Evolutionary conservation across 225 moss, liverwort and hornwort genomes (phyloP), one percentile per base, ranked within the genome.

Genomic region (Takakia lepidozioides): DNA sequence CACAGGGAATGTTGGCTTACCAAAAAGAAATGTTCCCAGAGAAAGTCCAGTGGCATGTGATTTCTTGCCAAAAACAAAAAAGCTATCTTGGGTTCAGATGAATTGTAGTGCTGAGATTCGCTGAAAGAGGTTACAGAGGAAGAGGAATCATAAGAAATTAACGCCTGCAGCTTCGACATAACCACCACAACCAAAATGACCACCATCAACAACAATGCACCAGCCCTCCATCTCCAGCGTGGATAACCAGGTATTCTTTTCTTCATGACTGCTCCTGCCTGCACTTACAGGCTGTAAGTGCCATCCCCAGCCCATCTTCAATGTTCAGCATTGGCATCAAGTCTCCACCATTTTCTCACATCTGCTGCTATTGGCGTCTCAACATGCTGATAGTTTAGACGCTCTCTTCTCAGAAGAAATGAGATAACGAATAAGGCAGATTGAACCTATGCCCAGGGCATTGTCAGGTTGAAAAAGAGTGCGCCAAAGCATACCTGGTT

Each of bases 1-100:
- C 25, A 10, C n/a, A 8, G 29, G 8, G 3, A 13, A 27, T 11
- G 4, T 48, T 34, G 11, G 32, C 26, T 36, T 52, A 92, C 92
- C 58, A 73, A 55, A 46, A 93, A 93, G 58, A 93, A 93, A 67
- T 86, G 80, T 9, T 69, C 60, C 93, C 93, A 93, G 43, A 93
- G 64, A 22, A 72, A 40, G 63, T 93, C 93, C 37, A 93, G 66
- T 11, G 88, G 78, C 81, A 93, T 85, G 38, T 62, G 66, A 35
- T 83, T 61, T 19, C 81, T 76, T 26, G 93, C 93, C 18, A 93
- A 68, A 61, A 77, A 93, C 43, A 93, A 57, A 58, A 93, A 93
- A 18, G 93, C 88, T 64, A 88, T 49, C 61, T 80, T 80, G 2
- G 82, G 75, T 61, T 83, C 83, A 3, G 88, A 43, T 1, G 78